These are phyloP conservation scores for Sistotremastrum suecicum DNA, from an alignment of 768 basidiomycete genomes.

Conservation along the genomic window DNA sequence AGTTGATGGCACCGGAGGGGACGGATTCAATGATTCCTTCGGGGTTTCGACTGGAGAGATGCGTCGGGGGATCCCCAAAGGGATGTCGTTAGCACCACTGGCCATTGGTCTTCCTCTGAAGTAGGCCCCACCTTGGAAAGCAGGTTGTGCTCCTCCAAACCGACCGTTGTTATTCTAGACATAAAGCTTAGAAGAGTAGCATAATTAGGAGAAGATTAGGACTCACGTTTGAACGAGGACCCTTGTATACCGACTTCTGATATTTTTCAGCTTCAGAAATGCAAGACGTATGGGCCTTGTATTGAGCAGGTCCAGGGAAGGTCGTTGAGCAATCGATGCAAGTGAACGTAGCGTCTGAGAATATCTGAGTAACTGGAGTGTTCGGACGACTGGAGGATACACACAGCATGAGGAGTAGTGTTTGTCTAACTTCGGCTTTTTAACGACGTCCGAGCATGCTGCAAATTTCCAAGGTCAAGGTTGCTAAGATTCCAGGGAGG, in stretches of 20 bases:
- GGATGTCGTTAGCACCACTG: conserved; percentile 61
- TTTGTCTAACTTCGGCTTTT: conserved; percentile 86
- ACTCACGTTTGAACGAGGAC: conserved; percentile 20
- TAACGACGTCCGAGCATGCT: conserved; percentile 80
- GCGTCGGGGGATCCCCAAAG: conserved; percentile 47
- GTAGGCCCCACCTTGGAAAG: conserved; percentile 3
- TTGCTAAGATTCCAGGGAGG: too few species aligned
- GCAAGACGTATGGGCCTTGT: conserved; percentile 72
- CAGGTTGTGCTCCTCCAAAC: conserved; percentile 4
- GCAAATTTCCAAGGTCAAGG: not conserved
- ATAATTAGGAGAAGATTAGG: conserved; percentile 12
- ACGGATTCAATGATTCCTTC: conserved; percentile 1
- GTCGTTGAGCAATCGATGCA: conserved; percentile 85
- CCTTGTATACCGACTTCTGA: conserved; percentile 75
- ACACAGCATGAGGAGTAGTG: conserved; percentile 41
- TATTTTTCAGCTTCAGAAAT: conserved; percentile 91
- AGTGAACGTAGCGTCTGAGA: conserved; percentile 43
- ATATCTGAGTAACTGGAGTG: too few species aligned
- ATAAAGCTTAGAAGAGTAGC: not conserved
- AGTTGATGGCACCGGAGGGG: conserved; percentile 5
- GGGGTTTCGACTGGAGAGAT: conserved; percentile 28
- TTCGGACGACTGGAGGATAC: too few species aligned
- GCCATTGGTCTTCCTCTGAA: conserved; percentile 13
- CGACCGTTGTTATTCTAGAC: not conserved
- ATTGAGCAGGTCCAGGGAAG: conserved; percentile 62